Evolutionary conservation across 331 rosid genomes (phyloP).

Genomic region (Quercus tomentella): DNA sequence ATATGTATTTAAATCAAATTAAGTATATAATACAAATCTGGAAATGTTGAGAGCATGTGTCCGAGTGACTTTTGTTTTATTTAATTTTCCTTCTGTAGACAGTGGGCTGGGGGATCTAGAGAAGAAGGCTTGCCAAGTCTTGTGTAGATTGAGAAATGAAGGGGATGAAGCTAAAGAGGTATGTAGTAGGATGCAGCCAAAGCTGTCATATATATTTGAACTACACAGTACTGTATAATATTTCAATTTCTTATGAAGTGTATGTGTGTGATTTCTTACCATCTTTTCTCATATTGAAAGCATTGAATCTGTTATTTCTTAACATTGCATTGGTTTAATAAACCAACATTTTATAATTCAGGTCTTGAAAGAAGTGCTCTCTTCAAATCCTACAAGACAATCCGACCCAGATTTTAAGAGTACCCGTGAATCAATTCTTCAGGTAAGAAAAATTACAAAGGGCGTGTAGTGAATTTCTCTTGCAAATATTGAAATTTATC

Average conservation of each 20-base stretch:
- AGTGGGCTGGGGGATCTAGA: constrained; percentile 69
- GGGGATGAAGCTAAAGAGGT: constrained; percentile 84
- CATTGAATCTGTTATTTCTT: neutral
- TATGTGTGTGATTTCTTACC: neutral
- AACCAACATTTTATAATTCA: constrained; percentile 12
- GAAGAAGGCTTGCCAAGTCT: constrained; percentile 70
- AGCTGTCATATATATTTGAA: constrained; percentile 2
- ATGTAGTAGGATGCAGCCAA: constrained; percentile 18
- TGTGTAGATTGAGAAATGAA: constrained; percentile 68
- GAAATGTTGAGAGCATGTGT: neutral
- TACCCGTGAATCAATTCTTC: constrained; percentile 79
- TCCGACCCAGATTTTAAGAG: constrained; percentile 58
- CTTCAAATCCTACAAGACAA: constrained; percentile 53
- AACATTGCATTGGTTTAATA: neutral
- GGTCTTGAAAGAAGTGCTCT: constrained; percentile 72
- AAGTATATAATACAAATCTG: neutral
- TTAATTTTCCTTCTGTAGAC: constrained; percentile 34
- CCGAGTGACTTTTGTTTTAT: constrained; percentile 10
- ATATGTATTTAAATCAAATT: neutral
- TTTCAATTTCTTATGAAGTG: neutral
- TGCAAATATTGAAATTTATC: neutral
- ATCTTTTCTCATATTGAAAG: neutral
- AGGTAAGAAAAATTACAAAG: constrained; percentile 47
- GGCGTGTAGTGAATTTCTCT: neutral
- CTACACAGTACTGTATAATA: neutral